A percentile compares a stretch with the other conserved stretches of the same genome.
Conservation (phyloP, 495 filamentous ascomycete species). For the Poronia punctata region DNA sequence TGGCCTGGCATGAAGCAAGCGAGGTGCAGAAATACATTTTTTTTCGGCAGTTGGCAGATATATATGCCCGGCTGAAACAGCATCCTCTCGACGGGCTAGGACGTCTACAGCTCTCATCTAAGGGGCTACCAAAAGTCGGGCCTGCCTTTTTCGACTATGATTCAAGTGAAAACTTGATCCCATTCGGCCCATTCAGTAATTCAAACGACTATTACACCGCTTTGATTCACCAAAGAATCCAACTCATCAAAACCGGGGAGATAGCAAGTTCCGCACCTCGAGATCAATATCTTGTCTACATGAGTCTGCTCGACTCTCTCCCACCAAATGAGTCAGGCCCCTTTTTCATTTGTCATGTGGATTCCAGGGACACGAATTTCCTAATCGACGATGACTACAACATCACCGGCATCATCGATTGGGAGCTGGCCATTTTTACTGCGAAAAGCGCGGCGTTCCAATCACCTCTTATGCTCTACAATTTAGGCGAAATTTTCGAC, state of each 20-base stretch:
- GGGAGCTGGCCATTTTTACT: constrained; percentile 26
- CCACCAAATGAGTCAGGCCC: constrained; percentile 15
- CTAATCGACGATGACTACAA: constrained; percentile 32
- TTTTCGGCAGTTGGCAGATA: constrained; percentile 27
- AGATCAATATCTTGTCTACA: constrained; percentile 28
- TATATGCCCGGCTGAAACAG: constrained; percentile 23
- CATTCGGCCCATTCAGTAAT: constrained; percentile 21
- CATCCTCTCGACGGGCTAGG: constrained; percentile 23
- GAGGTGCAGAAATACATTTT: constrained; percentile 23
- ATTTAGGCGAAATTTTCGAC: constrained; percentile 11
- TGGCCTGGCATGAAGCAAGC: constrained; percentile 20
- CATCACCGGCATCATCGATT: constrained; percentile 34
- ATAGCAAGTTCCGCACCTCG: constrained; percentile 15
- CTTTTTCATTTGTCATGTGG: constrained; percentile 30
- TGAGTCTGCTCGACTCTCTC: constrained; percentile 26
- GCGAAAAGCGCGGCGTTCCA: constrained; percentile 14
- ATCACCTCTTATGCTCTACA: constrained; percentile 13
- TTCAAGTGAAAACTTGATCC: constrained; percentile 6
- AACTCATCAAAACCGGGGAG: constrained; percentile 12
- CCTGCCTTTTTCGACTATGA: constrained; percentile 16
- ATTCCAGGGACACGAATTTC: constrained; percentile 32
- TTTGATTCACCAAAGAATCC: constrained; percentile 16
- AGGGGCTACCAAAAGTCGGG: constrained; percentile 14
- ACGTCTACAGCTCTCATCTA: constrained; percentile 16
- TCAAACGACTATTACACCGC: constrained; percentile 21